These are phyloP conservation scores for Pseudogymnoascus sp. DNA, from an alignment of 2,329 filamentous ascomycete species.

Conservation along the genomic window DNA sequence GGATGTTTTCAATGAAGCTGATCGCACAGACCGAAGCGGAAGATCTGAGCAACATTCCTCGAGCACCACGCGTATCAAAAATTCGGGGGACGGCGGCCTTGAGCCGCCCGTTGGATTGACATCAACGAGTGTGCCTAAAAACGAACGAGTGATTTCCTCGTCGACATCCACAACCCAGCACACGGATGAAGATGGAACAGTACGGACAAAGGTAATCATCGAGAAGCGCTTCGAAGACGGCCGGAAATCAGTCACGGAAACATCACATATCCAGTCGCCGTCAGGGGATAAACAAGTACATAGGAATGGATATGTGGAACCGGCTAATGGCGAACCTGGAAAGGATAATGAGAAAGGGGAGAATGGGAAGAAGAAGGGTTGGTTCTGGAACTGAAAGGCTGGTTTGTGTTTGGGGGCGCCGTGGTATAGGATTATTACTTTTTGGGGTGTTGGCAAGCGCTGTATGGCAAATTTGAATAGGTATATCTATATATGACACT, in stretches of 20 bases:
- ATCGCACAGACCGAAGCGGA: background rate
- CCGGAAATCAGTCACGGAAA: conserved; percentile 19
- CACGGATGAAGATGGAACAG: conserved; percentile 21
- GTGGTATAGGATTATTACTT: background rate
- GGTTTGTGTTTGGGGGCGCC: background rate
- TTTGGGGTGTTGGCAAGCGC: background rate
- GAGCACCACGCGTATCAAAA: background rate
- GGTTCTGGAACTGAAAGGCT: conserved; percentile 22
- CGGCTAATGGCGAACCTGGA: background rate
- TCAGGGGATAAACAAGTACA: conserved; percentile 6
- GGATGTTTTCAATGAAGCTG: background rate
- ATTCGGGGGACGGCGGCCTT: background rate
- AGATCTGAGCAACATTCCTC: background rate
- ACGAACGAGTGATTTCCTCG: conserved; percentile 20
- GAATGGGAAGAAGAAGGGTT: conserved; percentile 16
- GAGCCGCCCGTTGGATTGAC: background rate
- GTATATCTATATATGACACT: background rate
- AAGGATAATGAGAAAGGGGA: conserved; percentile 5
- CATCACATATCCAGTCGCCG: conserved; percentile 14
- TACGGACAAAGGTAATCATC: conserved; percentile 20
- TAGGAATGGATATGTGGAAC: background rate
- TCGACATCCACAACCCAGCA: conserved; percentile 19
- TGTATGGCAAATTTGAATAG: background rate
- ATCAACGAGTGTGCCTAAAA: background rate
- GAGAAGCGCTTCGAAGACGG: conserved; percentile 23